phyloP scores from a whole-genome alignment of 768 basidiomycete genomes.

The Tubosaeta sp. region DNA sequence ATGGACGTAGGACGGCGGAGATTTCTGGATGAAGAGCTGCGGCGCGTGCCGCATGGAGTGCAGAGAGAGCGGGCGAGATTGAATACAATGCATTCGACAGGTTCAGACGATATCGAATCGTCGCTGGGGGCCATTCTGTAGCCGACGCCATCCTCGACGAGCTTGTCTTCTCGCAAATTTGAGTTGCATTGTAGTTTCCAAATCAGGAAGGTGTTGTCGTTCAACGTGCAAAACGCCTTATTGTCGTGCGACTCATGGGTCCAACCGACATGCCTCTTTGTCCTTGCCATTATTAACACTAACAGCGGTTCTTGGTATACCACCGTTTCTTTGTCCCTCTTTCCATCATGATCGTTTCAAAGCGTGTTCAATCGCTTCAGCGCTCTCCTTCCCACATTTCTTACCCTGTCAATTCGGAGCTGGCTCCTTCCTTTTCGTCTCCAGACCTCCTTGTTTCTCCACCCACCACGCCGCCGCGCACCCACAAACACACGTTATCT shows the following conservation, averaged over 20 bases:
- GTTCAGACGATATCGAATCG: constrained; percentile 43
- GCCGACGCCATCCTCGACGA: neutral
- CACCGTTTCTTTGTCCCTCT: neutral
- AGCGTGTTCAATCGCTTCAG: constrained; percentile 19
- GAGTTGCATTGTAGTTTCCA: constrained; percentile 16
- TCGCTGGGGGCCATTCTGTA: neutral
- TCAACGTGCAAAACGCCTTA: constrained; percentile 8
- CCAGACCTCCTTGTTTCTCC: constrained; percentile 25
- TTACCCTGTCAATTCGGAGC: constrained; percentile 20
- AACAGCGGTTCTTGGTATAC: neutral
- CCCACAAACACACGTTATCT: constrained; percentile 36
- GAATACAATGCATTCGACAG: constrained; percentile 48
- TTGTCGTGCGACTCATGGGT: constrained; percentile 13
- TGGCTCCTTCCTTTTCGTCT: constrained; percentile 20
- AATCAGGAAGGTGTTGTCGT: constrained; percentile 25
- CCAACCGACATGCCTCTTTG: constrained; percentile 9
- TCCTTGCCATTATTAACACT: constrained; percentile 8
- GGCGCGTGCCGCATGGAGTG: constrained; percentile 51
- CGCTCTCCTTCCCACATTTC: constrained; percentile 14
- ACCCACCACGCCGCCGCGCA: constrained; percentile 25
- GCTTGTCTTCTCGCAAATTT: neutral
- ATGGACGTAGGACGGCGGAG: constrained; percentile 16
- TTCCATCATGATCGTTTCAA: constrained; percentile 25
- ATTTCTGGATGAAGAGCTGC: constrained; percentile 27
- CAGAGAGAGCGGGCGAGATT: constrained; percentile 55